A percentile compares a stretch with the other conserved stretches of the same genome.
phyloP scores from a whole-genome alignment of 176 grass and related monocot genomes.

The Eragrostis curvula region DNA sequence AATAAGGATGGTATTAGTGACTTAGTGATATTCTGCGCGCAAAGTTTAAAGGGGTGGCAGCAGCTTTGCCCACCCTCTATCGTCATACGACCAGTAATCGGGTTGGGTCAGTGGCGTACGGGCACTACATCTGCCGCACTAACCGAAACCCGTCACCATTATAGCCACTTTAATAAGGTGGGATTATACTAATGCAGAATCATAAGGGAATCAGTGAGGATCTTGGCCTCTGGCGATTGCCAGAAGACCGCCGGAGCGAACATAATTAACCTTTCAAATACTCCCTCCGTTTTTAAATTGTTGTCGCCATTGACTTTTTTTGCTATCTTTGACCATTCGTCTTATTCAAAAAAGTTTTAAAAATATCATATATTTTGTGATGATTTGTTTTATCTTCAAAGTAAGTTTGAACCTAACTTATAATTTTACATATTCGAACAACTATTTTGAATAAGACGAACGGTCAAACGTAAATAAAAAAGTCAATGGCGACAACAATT shows the following conservation, averaged over 20 bases:
- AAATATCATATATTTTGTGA: too few relatives aligned
- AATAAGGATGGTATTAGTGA: neutral
- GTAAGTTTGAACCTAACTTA: too few relatives aligned
- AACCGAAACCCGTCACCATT: neutral
- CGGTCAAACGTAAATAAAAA: too few relatives aligned
- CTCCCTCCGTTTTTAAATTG: too few relatives aligned
- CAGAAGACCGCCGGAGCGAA: conserved; percentile 6
- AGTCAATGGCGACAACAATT: too few relatives aligned
- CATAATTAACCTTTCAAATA: conserved; percentile 3
- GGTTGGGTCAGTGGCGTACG: neutral
- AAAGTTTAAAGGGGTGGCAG: neutral
- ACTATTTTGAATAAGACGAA: too few relatives aligned
- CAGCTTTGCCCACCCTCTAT: neutral
- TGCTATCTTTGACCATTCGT: too few relatives aligned
- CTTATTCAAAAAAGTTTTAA: too few relatives aligned
- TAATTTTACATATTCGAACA: too few relatives aligned
- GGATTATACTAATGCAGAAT: neutral
- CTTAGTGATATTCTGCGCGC: too few relatives aligned
- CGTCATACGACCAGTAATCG: neutral
- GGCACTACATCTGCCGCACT: neutral
- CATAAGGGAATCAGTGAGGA: conserved; percentile 27
- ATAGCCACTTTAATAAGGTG: neutral
- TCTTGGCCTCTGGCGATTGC: conserved; percentile 32
- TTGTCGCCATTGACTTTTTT: too few relatives aligned
- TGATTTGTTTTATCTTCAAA: too few relatives aligned